A percentile compares a stretch with the other conserved stretches of the same genome.
phyloP scores from a whole-genome alignment of 495 filamentous ascomycete species.

The Aspergillus cristatus region DNA sequence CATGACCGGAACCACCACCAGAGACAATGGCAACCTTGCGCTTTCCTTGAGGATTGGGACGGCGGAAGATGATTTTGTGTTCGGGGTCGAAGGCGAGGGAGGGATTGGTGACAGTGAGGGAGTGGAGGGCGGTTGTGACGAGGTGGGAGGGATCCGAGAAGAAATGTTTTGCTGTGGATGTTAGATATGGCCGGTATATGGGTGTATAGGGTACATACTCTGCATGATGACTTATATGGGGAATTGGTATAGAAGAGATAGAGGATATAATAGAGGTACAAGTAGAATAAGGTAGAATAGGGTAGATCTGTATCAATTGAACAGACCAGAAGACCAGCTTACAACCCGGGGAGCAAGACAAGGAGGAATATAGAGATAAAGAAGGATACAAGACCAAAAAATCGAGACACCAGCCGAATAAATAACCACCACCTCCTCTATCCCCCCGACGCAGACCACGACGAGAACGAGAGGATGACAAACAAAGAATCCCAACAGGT shows the following conservation, averaged over 20 bases:
- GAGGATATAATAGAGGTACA: constrained; percentile 5
- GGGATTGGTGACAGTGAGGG: constrained; percentile 77
- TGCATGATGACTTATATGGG: constrained; percentile 11
- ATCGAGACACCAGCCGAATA: too few species aligned
- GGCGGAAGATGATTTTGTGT: constrained; percentile 82
- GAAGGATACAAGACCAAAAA: constrained; percentile 1
- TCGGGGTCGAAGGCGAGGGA: constrained; percentile 65
- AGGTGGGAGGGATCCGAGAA: constrained; percentile 76
- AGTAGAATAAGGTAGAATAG: constrained; percentile 1
- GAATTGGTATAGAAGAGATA: constrained; percentile 7
- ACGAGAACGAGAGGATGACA: too few species aligned
- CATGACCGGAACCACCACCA: constrained; percentile 88
- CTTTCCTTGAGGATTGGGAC: constrained; percentile 42
- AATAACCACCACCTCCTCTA: too few species aligned
- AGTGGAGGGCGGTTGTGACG: constrained; percentile 67
- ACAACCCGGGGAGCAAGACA: background rate
- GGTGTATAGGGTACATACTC: constrained; percentile 14
- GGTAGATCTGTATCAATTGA: background rate
- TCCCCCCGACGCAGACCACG: too few species aligned
- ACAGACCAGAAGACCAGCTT: too few species aligned
- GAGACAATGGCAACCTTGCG: constrained; percentile 72
- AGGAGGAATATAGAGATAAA: background rate
- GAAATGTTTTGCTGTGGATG: constrained; percentile 68
- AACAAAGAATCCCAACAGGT: too few species aligned
- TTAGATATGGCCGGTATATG: constrained; percentile 5